These are phyloP conservation scores for Scheffersomyces stambukii DNA, from an alignment of 1,139 yeast genomes.

Conservation along the genomic window DNA sequence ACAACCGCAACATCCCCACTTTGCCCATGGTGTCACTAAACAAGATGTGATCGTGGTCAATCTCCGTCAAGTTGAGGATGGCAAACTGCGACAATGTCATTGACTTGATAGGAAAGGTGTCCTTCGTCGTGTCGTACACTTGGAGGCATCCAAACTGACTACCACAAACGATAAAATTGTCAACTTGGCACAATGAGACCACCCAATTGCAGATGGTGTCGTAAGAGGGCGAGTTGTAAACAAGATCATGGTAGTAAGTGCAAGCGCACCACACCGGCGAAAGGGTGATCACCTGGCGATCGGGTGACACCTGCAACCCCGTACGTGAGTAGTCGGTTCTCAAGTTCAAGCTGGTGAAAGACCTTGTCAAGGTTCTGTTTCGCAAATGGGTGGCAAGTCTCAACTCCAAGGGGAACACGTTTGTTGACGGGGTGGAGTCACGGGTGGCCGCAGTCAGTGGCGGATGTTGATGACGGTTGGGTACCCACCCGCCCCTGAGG, in stretches of 20 bases:
- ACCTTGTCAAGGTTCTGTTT: conserved; percentile 10
- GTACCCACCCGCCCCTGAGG: too few relatives aligned
- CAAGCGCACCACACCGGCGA: conserved; percentile 20
- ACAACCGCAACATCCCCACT: conserved; percentile 25
- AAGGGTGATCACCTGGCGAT: conserved; percentile 16
- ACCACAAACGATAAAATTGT: conserved; percentile 23
- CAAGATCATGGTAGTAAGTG: conserved; percentile 13
- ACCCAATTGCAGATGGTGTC: conserved; percentile 22
- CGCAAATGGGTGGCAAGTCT: conserved; percentile 3
- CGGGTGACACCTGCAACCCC: conserved; percentile 6
- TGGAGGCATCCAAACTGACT: conserved; percentile 31
- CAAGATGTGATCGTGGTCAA: conserved; percentile 17
- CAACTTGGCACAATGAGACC: conserved; percentile 16
- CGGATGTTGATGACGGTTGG: too few relatives aligned
- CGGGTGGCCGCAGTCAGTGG: too few relatives aligned
- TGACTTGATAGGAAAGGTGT: conserved; percentile 12
- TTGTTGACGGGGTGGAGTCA: too few relatives aligned
- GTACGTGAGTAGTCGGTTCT: conserved; percentile 1
- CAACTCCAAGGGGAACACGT: conserved; percentile 3
- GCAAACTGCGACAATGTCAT: conserved; percentile 27
- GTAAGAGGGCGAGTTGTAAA: conserved; percentile 16
- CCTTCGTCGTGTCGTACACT: conserved; percentile 18
- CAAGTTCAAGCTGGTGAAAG: conserved; percentile 10
- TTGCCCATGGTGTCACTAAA: conserved; percentile 31
- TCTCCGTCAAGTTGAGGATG: conserved; percentile 17